A percentile compares a stretch with the other conserved stretches of the same genome.
Conservation (phyloP, 345 rosid genomes). For the Salix caprea region DNA sequence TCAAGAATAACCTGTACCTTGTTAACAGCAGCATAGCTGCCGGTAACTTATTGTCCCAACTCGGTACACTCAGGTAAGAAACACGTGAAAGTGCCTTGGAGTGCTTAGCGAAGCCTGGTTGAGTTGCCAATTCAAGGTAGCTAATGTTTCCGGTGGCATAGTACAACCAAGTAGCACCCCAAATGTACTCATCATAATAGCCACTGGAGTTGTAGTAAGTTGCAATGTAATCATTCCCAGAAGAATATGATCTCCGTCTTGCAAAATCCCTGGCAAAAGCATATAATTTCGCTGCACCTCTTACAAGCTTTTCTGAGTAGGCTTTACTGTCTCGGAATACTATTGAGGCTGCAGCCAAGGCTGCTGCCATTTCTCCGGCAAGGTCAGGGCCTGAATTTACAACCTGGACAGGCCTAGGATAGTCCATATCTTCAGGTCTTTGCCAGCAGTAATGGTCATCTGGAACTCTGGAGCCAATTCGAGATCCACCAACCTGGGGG, state of each 20-base stretch:
- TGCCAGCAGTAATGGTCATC: constrained; percentile 80
- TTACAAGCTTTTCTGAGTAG: constrained; percentile 52
- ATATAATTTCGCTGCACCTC: constrained; percentile 56
- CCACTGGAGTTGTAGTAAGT: constrained; percentile 71
- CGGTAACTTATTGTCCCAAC: constrained; percentile 86
- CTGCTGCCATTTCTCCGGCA: constrained; percentile 71
- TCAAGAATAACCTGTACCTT: constrained; percentile 60
- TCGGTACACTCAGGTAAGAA: constrained; percentile 38
- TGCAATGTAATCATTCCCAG: constrained; percentile 35
- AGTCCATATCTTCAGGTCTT: constrained; percentile 82
- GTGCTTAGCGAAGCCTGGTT: constrained; percentile 46
- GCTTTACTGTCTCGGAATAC: constrained; percentile 50
- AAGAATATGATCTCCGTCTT: constrained; percentile 42
- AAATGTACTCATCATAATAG: constrained; percentile 75
- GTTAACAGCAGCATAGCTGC: constrained; percentile 84
- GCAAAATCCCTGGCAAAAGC: constrained; percentile 52
- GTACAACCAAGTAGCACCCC: constrained; percentile 83
- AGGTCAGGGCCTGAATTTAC: constrained; percentile 56
- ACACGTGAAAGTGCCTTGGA: constrained; percentile 46
- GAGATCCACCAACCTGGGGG: constrained; percentile 63
- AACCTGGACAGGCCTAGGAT: constrained; percentile 40
- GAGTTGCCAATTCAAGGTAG: constrained; percentile 56
- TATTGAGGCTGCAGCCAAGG: constrained; percentile 72
- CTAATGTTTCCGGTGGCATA: constrained; percentile 71
- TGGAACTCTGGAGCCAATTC: constrained; percentile 45